Conservation (phyloP, 2,329 filamentous ascomycete genomes). For the Pleomassaria siparia region DNA sequence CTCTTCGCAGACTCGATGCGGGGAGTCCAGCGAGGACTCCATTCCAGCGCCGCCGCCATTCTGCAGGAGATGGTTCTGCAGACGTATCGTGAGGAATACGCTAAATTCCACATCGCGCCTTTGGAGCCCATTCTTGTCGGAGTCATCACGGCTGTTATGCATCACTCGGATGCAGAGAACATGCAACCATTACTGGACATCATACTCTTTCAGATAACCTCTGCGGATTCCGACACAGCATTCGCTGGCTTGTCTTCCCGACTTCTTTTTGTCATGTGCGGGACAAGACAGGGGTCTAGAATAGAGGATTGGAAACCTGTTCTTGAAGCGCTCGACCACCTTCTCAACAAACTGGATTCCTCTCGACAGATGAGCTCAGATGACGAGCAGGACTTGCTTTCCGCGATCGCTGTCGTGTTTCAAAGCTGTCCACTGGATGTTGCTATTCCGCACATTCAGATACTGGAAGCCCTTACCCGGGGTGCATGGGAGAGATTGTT, state of each 20-base stretch:
- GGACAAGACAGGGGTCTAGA: constrained; percentile 78
- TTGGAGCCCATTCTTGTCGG: constrained; percentile 68
- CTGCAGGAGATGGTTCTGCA: constrained; percentile 52
- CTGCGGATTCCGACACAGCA: constrained; percentile 48
- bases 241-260: constrained; percentile 32
- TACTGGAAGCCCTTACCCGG: constrained; percentile 65
- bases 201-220: constrained; percentile 46
- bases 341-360: constrained; percentile 41
- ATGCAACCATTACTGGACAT: constrained; percentile 69
- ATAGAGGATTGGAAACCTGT: constrained; percentile 71
- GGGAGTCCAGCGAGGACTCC: constrained; percentile 60
- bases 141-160: constrained; percentile 76
- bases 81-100: constrained; percentile 25
- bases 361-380: constrained; percentile 48
- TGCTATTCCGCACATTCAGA: constrained; percentile 68
- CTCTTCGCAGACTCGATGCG: constrained; percentile 83
- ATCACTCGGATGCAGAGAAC: constrained; percentile 74
- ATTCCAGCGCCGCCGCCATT: constrained; percentile 59
- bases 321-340: constrained; percentile 47
- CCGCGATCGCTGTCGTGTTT: constrained; percentile 64
- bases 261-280: constrained; percentile 69
- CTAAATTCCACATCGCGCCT: constrained; percentile 50
- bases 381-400: constrained; percentile 43
- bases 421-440: constrained; percentile 78
- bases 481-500: constrained; percentile 72